Conservation (phyloP, 768 basidiomycete genomes). For the Auricularia heimuer region DNA sequence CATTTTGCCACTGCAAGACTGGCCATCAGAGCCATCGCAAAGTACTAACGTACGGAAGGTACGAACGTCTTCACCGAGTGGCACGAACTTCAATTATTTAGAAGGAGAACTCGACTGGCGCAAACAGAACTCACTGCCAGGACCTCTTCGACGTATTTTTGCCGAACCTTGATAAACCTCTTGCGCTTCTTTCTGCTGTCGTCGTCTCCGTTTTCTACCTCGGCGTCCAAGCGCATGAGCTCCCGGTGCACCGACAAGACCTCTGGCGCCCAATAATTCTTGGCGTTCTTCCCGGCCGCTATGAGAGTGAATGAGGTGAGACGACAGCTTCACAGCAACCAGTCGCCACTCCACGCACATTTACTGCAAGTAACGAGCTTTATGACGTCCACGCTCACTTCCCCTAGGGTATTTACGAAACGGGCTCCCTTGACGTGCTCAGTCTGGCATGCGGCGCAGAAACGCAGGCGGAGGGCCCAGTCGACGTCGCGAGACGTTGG, state of each 20-base stretch:
- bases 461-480: not conserved
- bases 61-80: no score
- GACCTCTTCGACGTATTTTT: not conserved
- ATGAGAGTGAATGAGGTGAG: not conserved
- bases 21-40: not conserved
- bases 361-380: not conserved
- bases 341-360: not conserved
- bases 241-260: not conserved
- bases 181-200: not conserved
- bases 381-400: not conserved
- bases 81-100: no score
- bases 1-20: not conserved
- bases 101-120: not conserved
- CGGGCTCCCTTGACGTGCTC: not conserved
- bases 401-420: not conserved
- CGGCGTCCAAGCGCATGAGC: not conserved
- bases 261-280: not conserved
- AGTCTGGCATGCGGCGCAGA: not conserved
- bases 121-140: not conserved
- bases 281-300: not conserved
- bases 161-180: not conserved
- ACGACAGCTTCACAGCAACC: not conserved
- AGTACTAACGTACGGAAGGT: not conserved
- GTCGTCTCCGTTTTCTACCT: not conserved
- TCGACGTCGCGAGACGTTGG: not conserved